Conservation (phyloP, 176 grass and related monocot species). For the Oryza meridionalis region DNA sequence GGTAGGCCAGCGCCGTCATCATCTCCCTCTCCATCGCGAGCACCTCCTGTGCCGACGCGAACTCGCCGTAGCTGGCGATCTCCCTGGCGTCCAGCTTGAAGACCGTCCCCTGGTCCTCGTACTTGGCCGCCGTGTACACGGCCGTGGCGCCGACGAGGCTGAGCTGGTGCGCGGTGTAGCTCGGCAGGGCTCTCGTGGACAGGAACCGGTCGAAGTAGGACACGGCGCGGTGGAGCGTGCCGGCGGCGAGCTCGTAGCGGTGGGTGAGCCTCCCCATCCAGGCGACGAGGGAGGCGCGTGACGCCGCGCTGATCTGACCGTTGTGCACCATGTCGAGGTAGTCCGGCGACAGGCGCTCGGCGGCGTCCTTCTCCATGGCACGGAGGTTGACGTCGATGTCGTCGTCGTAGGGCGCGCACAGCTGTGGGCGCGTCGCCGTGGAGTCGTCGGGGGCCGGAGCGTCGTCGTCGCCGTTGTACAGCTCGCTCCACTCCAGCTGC, state of each 20-base stretch:
- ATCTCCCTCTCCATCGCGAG: neutral
- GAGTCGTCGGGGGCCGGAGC: neutral
- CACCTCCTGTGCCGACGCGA: neutral
- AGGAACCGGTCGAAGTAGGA: slow-evolving; percentile 30
- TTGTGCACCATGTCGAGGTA: neutral
- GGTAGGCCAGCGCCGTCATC: slow-evolving; percentile 15
- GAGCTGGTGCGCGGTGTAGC: neutral
- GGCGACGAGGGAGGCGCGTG: neutral
- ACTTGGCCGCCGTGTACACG: slow-evolving; percentile 6
- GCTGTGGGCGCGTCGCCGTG: neutral
- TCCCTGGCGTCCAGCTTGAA: neutral
- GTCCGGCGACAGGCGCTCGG: neutral
- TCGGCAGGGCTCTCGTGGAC: neutral
- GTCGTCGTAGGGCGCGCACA: neutral
- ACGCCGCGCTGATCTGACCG: neutral
- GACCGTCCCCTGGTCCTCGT: neutral
- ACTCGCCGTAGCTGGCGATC: neutral
- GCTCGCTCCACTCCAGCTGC: neutral
- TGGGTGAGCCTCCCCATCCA: neutral
- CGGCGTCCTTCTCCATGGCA: neutral
- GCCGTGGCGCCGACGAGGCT: slow-evolving; percentile 9
- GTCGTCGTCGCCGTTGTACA: no score
- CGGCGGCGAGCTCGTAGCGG: neutral
- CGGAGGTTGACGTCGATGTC: slow-evolving; percentile 19
- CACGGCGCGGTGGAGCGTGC: slow-evolving; percentile 25